These are phyloP conservation scores for Asclepias syriaca DNA, from an alignment of 257 asterid genomes.

Conservation along the genomic window DNA sequence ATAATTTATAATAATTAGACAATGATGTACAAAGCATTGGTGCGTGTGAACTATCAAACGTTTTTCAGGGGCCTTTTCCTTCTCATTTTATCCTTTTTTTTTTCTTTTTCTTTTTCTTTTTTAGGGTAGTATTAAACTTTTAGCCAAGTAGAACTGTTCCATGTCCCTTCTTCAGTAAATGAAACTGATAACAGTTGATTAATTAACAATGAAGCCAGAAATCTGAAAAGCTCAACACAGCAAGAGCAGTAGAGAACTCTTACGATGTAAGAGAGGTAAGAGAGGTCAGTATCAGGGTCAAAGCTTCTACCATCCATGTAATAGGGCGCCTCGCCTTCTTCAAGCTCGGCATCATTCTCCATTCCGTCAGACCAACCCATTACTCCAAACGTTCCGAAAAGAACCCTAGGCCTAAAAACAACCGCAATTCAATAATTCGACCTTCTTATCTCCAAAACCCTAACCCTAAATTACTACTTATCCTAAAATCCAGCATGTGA, in stretches of 20 bases:
- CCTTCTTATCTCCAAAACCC: conserved; percentile 32
- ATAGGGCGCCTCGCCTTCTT: conserved; percentile 77
- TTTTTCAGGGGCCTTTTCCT: neutral
- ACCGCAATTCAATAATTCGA: conserved; percentile 9
- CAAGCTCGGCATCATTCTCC: conserved; percentile 66
- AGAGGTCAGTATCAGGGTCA: conserved; percentile 74
- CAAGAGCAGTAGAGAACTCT: conserved; percentile 38
- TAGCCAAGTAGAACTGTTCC: neutral
- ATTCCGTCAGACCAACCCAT: conserved; percentile 38
- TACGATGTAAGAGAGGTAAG: conserved; percentile 93
- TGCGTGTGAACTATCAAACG: neutral
- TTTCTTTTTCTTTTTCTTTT: conserved; percentile 6
- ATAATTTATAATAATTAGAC: neutral
- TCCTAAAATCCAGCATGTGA: conserved; percentile 81
- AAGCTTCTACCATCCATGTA: conserved; percentile 41
- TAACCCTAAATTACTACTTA: conserved; percentile 43
- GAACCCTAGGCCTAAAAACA: conserved; percentile 26
- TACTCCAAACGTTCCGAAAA: conserved; percentile 5
- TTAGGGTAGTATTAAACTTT: neutral
- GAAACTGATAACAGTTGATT: conserved; percentile 15
- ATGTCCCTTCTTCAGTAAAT: neutral
- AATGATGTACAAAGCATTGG: neutral
- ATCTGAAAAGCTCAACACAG: conserved; percentile 1
- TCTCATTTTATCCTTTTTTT: neutral
- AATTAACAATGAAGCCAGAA: conserved; percentile 10